Conservation (phyloP, 2,329 filamentous ascomycete species). For the Ophiocordyceps sinensis region DNA sequence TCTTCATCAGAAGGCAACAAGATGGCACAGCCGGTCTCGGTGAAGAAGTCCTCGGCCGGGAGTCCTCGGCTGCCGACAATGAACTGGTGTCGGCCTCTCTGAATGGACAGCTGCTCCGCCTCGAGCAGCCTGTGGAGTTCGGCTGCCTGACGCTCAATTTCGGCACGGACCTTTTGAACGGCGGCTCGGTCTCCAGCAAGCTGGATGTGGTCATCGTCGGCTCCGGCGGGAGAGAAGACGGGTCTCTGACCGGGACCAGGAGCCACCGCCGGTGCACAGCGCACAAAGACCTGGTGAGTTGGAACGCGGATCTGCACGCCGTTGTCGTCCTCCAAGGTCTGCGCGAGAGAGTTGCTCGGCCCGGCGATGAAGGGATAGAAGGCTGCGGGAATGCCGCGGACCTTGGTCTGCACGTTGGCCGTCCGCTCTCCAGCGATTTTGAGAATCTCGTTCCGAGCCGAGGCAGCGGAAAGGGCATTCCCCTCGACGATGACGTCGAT, state of each 20-base stretch:
- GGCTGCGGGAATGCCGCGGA: slow-evolving; percentile 76
- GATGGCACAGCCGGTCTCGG: slow-evolving; percentile 80
- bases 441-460: slow-evolving; percentile 71
- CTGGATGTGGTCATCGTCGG: slow-evolving; percentile 60
- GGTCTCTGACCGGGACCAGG: slow-evolving; percentile 50
- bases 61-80: slow-evolving; percentile 76
- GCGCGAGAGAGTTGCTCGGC: slow-evolving; percentile 52
- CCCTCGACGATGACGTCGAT: slow-evolving; percentile 85
- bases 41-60: slow-evolving; percentile 72
- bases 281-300: slow-evolving; percentile 61
- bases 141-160: slow-evolving; percentile 66
- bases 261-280: slow-evolving; percentile 50
- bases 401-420: slow-evolving; percentile 64
- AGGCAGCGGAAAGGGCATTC: slow-evolving; percentile 73
- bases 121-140: slow-evolving; percentile 64
- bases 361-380: slow-evolving; percentile 94
- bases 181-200: slow-evolving; percentile 75
- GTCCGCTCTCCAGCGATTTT: slow-evolving; percentile 79
- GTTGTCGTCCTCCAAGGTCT: slow-evolving; percentile 59
- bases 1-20: slow-evolving; percentile 66
- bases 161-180: slow-evolving; percentile 63
- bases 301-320: slow-evolving; percentile 75
- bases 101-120: slow-evolving; percentile 66
- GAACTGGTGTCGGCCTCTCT: slow-evolving; percentile 83
- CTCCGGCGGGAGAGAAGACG: slow-evolving; percentile 54